A percentile compares a stretch with the other conserved stretches of the same genome.
Evolutionary conservation across 148 eudicot genomes (phyloP).

Genomic region (Camellia lanceoleosa): DNA sequence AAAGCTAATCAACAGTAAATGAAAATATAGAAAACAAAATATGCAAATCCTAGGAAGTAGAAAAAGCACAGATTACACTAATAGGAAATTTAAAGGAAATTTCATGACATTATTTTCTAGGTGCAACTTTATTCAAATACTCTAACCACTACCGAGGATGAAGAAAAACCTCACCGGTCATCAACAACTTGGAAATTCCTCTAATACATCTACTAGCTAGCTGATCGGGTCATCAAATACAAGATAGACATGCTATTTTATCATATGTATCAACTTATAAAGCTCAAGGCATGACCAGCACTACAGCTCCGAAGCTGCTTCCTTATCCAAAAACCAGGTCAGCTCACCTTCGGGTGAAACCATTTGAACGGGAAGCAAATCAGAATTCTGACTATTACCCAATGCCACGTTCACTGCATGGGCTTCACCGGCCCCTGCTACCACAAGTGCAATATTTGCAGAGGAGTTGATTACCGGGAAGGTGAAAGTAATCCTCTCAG

Average conservation of each 20-base stretch:
- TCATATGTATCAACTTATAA: neutral
- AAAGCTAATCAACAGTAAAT: neutral
- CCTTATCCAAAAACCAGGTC: constrained; percentile 48
- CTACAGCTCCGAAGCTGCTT: constrained; percentile 48
- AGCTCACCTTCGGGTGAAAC: constrained; percentile 48
- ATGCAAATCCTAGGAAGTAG: neutral
- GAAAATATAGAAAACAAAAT: too few species aligned
- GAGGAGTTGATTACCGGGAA: constrained; percentile 57
- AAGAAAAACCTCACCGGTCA: neutral
- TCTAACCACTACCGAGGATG: neutral
- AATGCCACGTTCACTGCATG: constrained; percentile 35
- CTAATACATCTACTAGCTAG: neutral
- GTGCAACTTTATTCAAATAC: neutral
- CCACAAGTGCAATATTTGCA: constrained; percentile 38
- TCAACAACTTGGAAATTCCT: neutral
- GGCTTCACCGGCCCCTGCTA: constrained; percentile 43
- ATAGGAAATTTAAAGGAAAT: neutral
- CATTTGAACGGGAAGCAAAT: constrained; percentile 39
- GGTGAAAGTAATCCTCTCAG: constrained; percentile 60
- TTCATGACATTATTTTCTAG: neutral
- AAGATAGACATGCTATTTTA: neutral
- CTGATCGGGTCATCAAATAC: too few species aligned
- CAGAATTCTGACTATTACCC: constrained; percentile 29
- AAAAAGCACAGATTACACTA: neutral
- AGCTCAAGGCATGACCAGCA: neutral